Evolutionary conservation across 1,139 yeast genomes (phyloP).

Genomic region (Trichomonascaceae sp.): DNA sequence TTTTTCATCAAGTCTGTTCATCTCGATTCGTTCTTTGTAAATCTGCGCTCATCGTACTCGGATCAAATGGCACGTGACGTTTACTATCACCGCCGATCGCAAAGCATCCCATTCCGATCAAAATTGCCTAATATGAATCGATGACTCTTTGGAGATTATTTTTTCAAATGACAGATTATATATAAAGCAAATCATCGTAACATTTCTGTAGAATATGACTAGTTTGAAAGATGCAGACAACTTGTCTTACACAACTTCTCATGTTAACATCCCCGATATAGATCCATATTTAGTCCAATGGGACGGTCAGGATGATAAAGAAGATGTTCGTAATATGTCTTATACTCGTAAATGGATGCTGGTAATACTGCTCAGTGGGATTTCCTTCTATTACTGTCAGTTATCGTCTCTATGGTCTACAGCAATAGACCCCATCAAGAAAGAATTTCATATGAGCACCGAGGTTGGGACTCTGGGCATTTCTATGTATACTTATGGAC

Average conservation of each 20-base stretch:
- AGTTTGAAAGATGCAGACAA: not conserved
- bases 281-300: conserved; percentile 28
- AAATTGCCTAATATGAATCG: not conserved
- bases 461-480: conserved; percentile 60
- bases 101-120: not conserved
- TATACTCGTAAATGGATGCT: conserved; percentile 45
- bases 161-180: not conserved
- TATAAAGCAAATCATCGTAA: not conserved
- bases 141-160: not conserved
- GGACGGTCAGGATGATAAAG: conserved; percentile 40
- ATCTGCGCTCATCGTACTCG: not conserved
- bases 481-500: conserved; percentile 62
- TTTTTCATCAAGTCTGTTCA: too few relatives aligned
- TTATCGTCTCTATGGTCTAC: conserved; percentile 53
- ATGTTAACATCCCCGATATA: not conserved
- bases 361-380: conserved; percentile 44
- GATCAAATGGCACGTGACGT: not conserved
- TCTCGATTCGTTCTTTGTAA: not conserved
- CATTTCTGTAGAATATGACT: not conserved
- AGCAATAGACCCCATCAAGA: conserved; percentile 44
- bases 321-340: conserved; percentile 42
- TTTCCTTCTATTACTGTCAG: conserved; percentile 44
- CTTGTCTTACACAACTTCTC: not conserved
- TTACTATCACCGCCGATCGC: not conserved
- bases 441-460: conserved; percentile 45